Base-by-base conservation (phyloP, 116 monocot species). In the Dioscorea cayenensis region DNA sequence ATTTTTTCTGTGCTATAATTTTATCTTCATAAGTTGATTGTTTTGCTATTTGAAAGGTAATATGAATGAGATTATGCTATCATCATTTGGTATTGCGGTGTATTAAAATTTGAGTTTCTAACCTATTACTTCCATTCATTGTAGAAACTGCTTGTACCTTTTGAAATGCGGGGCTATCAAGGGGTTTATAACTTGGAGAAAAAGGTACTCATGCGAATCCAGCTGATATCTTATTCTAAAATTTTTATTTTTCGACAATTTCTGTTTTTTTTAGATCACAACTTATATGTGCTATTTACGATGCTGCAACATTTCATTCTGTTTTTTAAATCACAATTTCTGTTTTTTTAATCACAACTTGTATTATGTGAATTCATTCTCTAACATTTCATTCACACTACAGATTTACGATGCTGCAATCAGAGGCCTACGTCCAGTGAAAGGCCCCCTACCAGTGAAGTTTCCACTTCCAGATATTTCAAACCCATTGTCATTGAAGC, bases 101-200 rank as follows among this genome's bases (percentile, higher is more conserved):
- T 43, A 12, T 55, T 16, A n/a, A 16, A 16, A 18, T 55, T 55
- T 55, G 55, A 55, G 16, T 55, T 18, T 16, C 16, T 55, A 16
- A 55, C 5, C 14, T n/a, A 55, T 55, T 18, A 16, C 18, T n/a
- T 32, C 64, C 23, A 14, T 29, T 0, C 62, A 32, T 74, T 84
- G 72, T 89, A 95, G 95, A 95, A 77, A 72, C 32, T 95, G 28
- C 10, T 87, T 4, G 80, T 95, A 66, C 95, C 95, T 9, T 95
- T 95, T 78, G 91, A 91, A 69, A 95, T 95, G 95, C 74, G 95
- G 62, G 92, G 95, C 36, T 85, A 85, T 74, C 95, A 95, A 67
- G 76, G 92, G 28, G 89, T 95, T 58, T 95, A 91, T 72, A 95
- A 95, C 68, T 69, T 95, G 66, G 92, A 89, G 74, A 89, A 76